phyloP scores from a whole-genome alignment of 257 asterid genomes.

The Solanum chiquidenum region DNA sequence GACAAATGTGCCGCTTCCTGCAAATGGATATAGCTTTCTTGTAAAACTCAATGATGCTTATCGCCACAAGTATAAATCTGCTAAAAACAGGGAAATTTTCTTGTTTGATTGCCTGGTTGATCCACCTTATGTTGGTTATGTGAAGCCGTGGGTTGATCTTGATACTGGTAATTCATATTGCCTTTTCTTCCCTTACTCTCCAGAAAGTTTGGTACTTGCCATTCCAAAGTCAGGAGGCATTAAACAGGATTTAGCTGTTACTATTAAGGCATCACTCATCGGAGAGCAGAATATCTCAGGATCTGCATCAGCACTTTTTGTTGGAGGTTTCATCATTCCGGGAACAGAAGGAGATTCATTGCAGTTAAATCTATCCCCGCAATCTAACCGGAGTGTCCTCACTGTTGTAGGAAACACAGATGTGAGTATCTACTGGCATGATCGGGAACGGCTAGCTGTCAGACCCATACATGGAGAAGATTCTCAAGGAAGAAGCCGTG shows the following conservation, averaged over 20 bases:
- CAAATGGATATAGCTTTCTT: constrained; percentile 57
- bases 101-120: constrained; percentile 49
- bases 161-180: constrained; percentile 41
- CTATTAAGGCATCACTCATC: constrained; percentile 47
- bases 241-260: constrained; percentile 27
- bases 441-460: constrained; percentile 33
- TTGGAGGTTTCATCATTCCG: constrained; percentile 59
- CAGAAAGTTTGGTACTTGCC: constrained; percentile 42
- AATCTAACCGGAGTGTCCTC: constrained; percentile 28
- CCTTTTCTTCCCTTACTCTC: constrained; percentile 70
- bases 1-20: constrained; percentile 67
- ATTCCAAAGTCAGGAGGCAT: constrained; percentile 21
- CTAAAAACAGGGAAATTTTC: constrained; percentile 9
- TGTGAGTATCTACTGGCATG: constrained; percentile 47
- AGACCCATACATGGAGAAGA: constrained; percentile 23
- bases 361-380: constrained; percentile 46
- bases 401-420: constrained; percentile 67
- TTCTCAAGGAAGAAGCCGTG: constrained; percentile 19
- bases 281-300: constrained; percentile 45
- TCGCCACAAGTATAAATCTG: constrained; percentile 9
- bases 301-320: constrained; percentile 66
- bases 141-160: constrained; percentile 63
- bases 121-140: constrained; percentile 57
- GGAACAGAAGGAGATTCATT: constrained; percentile 37
- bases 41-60: constrained; percentile 33